phyloP scores from a whole-genome alignment of 345 rosid species.

The Linum usitatissimum region DNA sequence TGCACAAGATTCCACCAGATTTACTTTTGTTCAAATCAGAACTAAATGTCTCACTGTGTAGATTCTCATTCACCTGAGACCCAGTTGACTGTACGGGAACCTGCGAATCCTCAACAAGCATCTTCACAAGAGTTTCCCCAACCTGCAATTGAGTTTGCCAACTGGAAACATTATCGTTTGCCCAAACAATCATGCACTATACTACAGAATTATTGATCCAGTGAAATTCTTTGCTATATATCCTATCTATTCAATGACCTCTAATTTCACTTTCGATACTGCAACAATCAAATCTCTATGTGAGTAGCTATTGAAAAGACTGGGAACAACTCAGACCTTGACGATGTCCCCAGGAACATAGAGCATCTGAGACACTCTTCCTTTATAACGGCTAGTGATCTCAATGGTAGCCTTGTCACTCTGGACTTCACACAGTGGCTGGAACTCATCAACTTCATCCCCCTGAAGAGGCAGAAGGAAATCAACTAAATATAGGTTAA shows the following conservation, averaged over 20 bases:
- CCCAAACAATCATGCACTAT: no score
- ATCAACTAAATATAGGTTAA: no score
- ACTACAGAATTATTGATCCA: background rate
- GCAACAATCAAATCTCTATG: background rate
- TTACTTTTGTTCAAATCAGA: conserved; percentile 20
- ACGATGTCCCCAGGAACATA: conserved; percentile 72
- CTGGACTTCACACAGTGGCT: conserved; percentile 94
- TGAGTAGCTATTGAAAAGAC: background rate
- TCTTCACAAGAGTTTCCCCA: conserved; percentile 78
- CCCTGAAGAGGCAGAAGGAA: conserved; percentile 35
- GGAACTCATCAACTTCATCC: conserved; percentile 76
- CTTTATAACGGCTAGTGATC: conserved; percentile 88
- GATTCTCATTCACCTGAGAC: conserved; percentile 11
- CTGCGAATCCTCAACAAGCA: conserved; percentile 38
- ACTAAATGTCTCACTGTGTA: conserved; percentile 15
- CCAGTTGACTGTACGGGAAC: background rate
- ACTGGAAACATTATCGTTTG: background rate
- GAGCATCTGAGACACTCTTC: conserved; percentile 49
- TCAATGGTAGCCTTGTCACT: conserved; percentile 95
- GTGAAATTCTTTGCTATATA: background rate
- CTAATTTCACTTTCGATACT: background rate
- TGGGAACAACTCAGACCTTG: conserved; percentile 39
- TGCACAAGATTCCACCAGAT: conserved; percentile 43
- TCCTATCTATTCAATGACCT: background rate
- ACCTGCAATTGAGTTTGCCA: conserved; percentile 39